Percentiles rank a stretch among this genome's conserved stretches.
Evolutionary conservation across 2,329 filamentous ascomycete genomes (phyloP).

Genomic region (Pestalotiopsis sp.): DNA sequence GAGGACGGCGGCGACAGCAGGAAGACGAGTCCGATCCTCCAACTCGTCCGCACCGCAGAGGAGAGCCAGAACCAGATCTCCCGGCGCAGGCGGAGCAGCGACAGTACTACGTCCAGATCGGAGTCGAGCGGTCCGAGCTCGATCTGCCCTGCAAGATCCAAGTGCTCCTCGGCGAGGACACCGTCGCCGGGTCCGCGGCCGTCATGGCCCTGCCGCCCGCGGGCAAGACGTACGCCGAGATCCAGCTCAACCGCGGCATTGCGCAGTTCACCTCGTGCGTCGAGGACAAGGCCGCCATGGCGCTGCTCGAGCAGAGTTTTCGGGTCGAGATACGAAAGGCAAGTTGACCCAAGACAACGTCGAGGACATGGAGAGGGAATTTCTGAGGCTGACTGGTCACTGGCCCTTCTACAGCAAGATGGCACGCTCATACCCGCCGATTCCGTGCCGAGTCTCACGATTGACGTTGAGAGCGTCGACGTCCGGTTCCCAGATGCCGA

Average conservation of each 20-base stretch:
- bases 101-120: constrained; percentile 38
- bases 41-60: background rate
- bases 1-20: background rate
- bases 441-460: constrained; percentile 13
- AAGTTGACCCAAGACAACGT: background rate
- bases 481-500: background rate
- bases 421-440: constrained; percentile 9
- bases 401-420: constrained; percentile 4
- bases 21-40: background rate
- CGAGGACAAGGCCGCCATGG: background rate
- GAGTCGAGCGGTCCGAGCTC: constrained; percentile 39
- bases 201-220: constrained; percentile 40
- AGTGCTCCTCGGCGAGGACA: constrained; percentile 30
- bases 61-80: background rate
- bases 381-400: background rate
- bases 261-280: background rate
- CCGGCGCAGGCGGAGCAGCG: background rate
- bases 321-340: constrained; percentile 15
- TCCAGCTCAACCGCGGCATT: constrained; percentile 30
- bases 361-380: background rate
- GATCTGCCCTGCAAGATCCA: constrained; percentile 39
- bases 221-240: constrained; percentile 34
- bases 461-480: constrained; percentile 13
- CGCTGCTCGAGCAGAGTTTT: constrained; percentile 7
- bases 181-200: constrained; percentile 33